Evolutionary conservation across 73 alveolate genomes (phyloP).

Genomic region (Tetrahymena thermophila): DNA sequence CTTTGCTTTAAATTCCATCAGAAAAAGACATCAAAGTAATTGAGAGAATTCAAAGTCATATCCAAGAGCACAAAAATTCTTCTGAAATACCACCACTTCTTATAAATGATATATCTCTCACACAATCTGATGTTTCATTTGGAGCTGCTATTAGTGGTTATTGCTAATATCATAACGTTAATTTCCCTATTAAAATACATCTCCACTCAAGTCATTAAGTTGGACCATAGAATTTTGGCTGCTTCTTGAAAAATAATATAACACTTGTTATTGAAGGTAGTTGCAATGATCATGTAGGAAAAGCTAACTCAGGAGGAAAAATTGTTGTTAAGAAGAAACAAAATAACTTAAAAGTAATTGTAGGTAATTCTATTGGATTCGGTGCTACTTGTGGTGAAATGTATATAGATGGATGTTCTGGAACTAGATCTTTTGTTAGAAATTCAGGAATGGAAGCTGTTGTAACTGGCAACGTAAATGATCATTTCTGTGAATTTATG

Average conservation of each 20-base stretch:
- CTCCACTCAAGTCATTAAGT: neutral
- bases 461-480: slow-evolving; percentile 1
- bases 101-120: neutral
- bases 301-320: neutral
- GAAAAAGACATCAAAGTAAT: neutral
- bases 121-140: neutral
- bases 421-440: slow-evolving; percentile 16
- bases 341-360: neutral
- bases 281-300: neutral
- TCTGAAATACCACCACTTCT: neutral
- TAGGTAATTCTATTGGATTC: neutral
- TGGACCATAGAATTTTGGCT: neutral
- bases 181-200: neutral
- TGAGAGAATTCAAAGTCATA: neutral
- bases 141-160: neutral
- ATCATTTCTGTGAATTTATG: slow-evolving; percentile 19
- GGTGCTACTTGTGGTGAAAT: slow-evolving; percentile 32
- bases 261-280: neutral
- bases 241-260: neutral
- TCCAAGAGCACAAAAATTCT: neutral
- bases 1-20: neutral
- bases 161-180: neutral
- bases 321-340: neutral
- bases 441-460: slow-evolving; percentile 20
- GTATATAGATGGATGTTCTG: slow-evolving; percentile 1